phyloP scores from a whole-genome alignment of 768 basidiomycete genomes.

The Lactifluus volemus region DNA sequence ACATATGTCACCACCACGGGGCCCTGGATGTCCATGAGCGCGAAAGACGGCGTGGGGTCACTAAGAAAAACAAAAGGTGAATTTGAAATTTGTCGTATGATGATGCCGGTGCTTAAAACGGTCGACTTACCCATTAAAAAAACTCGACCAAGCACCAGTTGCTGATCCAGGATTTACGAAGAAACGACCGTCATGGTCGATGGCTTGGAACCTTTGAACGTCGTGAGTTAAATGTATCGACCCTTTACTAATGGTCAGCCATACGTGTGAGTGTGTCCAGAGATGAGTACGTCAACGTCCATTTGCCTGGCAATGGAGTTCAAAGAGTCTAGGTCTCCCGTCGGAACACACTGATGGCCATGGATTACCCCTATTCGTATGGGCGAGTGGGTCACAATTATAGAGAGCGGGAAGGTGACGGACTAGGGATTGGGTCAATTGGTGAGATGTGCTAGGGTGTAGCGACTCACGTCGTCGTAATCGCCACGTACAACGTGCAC shows the following conservation, averaged over 20 bases:
- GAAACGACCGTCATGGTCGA: slow-evolving; percentile 85
- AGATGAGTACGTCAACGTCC: slow-evolving; percentile 94
- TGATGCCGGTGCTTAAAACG: background rate
- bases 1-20: slow-evolving; percentile 96
- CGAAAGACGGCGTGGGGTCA: slow-evolving; percentile 88
- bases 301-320: slow-evolving; percentile 85
- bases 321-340: slow-evolving; percentile 87
- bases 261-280: slow-evolving; percentile 91
- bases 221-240: background rate
- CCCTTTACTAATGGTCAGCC: slow-evolving; percentile 22
- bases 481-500: slow-evolving; percentile 90
- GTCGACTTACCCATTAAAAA: slow-evolving; percentile 49
- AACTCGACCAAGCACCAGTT: slow-evolving; percentile 88
- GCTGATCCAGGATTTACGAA: slow-evolving; percentile 95
- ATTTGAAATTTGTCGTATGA: background rate
- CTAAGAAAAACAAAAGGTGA: slow-evolving; percentile 30
- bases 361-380: slow-evolving; percentile 90
- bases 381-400: slow-evolving; percentile 72
- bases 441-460: background rate
- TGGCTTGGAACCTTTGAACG: slow-evolving; percentile 73
- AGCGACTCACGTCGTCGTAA: slow-evolving; percentile 75
- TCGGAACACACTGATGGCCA: slow-evolving; percentile 89
- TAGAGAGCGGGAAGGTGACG: slow-evolving; percentile 67
- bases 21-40: slow-evolving; percentile 96
- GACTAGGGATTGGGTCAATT: slow-evolving; percentile 31